Base-by-base conservation (phyloP, 768 basidiomycete species). In the Lepiota venenata region DNA sequence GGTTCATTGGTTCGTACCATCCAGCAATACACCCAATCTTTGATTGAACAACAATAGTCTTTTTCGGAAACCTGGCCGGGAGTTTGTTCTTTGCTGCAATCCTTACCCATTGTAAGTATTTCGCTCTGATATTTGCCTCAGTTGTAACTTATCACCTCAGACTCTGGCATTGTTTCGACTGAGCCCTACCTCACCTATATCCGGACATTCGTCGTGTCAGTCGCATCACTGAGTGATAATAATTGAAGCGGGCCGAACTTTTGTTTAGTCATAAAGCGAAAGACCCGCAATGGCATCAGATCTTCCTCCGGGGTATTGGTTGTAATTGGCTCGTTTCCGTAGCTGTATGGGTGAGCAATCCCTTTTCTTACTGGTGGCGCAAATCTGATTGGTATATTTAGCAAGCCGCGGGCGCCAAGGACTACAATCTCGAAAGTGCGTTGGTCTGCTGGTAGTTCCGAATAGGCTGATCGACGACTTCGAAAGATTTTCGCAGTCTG, bases 311-410 rank as follows among this genome's bases (percentile, higher is more conserved):
- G 14, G 87, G 87, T 0, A 86, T 89, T 58, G 87, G 79, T 5
- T 89, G 87, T 59, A 89, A 89, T 59, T 89, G 85, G 86, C 74
- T 89, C 1, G 87, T 89, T 36, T 85, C 77, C 56, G 68, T 88
- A 4, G 87, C 86, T 1, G 72, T 89, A 52, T 89, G 87, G 86
- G 87, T 87, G 52, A 25, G 84, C 67, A 16, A 20, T 20, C 15
- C 48, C 11, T 42, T 22, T 11, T 1, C 11, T 7, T 40, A 0
- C 37, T 25, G 14, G 12, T 40, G 27, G n/a, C 4, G 38, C 9
- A 36, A 9, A 8, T 29, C 15, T 12, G 10, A 32, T 9, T 7
- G 16, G 38, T 35, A 46, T 56, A 48, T 58, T 37, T 63, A 89
- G 87, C 87, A 87, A 87, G 79, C 84, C 0, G 72, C 83, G 15